These are phyloP conservation scores for Diversispora eburnea DNA, from an alignment of 192 early-diverging fungal species.

Conservation along the genomic window DNA sequence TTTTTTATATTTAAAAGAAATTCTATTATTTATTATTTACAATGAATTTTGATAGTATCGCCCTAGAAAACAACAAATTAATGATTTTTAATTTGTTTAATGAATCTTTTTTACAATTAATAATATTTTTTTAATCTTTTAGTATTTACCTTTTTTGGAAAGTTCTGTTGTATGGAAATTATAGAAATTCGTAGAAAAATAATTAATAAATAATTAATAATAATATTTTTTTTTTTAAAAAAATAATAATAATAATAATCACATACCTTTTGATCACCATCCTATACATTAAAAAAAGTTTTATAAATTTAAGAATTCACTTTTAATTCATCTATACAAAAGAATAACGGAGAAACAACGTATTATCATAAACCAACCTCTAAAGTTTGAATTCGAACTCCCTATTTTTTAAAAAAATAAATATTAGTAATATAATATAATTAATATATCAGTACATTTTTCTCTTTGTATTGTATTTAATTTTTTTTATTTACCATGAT, in stretches of 20 bases:
- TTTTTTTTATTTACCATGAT: no score
- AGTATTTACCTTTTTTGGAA: constrained; percentile 1
- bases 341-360: no score
- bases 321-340: neutral
- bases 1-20: neutral
- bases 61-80: neutral
- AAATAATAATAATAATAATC: no score
- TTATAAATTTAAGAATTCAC: neutral
- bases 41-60: constrained; percentile 12
- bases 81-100: neutral
- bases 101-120: neutral
- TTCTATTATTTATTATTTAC: neutral
- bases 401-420: neutral
- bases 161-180: neutral
- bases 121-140: neutral
- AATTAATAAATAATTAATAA: neutral
- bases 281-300: neutral
- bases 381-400: neutral
- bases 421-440: neutral
- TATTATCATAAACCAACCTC: neutral
- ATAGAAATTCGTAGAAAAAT: neutral
- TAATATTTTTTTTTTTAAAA: neutral
- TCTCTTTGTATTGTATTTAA: no score
- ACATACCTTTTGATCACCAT: neutral
- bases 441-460: no score